Conservation (phyloP, 345 rosid genomes). For the Populus davidiana region DNA sequence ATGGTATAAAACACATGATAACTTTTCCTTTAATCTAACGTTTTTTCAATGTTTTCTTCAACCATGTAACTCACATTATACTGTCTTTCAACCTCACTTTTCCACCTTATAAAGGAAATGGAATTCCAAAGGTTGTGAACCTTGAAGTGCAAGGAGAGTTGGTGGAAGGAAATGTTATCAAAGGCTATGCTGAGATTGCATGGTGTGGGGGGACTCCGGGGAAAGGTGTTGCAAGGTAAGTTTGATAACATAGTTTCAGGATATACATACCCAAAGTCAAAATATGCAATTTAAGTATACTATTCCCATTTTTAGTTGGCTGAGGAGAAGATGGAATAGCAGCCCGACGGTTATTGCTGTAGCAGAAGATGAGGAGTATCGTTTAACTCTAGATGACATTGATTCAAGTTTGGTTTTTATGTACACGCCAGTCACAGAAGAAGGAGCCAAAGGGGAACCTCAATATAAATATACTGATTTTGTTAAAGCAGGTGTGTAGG, state of each 20-base stretch:
- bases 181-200: conserved; percentile 77
- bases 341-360: conserved; percentile 87
- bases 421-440: conserved; percentile 96
- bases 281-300: background rate
- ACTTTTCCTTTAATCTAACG: background rate
- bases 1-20: background rate
- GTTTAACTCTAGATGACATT: conserved; percentile 68
- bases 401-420: conserved; percentile 95
- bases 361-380: conserved; percentile 86
- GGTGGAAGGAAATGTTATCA: conserved; percentile 71
- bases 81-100: conserved; percentile 12
- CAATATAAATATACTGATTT: conserved; percentile 92
- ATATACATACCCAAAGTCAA: background rate
- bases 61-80: background rate
- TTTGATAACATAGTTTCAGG: conserved; percentile 9
- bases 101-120: conserved; percentile 55
- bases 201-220: conserved; percentile 99
- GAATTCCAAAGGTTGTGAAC: conserved; percentile 85
- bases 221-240: conserved; percentile 86
- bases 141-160: conserved; percentile 85
- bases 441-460: conserved; percentile 95
- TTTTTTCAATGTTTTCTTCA: background rate
- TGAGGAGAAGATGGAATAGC: conserved; percentile 91
- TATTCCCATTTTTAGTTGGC: conserved; percentile 57
- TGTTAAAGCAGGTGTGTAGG: conserved; percentile 75